These are phyloP conservation scores for Tubosaeta sp. DNA, from an alignment of 768 basidiomycete genomes.

Conservation along the genomic window DNA sequence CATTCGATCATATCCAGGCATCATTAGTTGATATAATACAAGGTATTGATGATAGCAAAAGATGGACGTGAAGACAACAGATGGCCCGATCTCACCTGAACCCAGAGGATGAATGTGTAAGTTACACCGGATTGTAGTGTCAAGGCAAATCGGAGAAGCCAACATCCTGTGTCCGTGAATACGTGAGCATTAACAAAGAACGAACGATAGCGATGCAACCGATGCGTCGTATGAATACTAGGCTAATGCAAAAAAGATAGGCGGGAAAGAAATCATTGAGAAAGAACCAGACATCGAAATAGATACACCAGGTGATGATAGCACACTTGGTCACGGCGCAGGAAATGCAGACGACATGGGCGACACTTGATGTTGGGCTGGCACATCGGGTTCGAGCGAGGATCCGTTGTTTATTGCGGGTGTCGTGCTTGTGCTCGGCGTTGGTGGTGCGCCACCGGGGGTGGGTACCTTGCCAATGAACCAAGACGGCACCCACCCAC, in stretches of 20 bases:
- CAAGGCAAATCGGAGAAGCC: conserved; percentile 7
- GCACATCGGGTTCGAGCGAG: conserved; percentile 37
- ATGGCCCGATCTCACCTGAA: conserved; percentile 10
- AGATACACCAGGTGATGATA: conserved; percentile 19
- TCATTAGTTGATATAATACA: conserved; percentile 25
- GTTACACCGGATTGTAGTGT: conserved; percentile 11
- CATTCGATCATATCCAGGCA: background rate
- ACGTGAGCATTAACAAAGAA: conserved; percentile 27
- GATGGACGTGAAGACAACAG: conserved; percentile 13
- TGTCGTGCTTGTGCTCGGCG: conserved; percentile 45
- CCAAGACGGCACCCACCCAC: conserved; percentile 99
- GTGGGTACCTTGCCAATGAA: conserved; percentile 84
- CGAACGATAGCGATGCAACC: conserved; percentile 24
- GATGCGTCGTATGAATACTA: conserved; percentile 19
- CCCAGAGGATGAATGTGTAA: conserved; percentile 16
- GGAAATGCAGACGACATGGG: conserved; percentile 84
- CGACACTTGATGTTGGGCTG: conserved; percentile 51
- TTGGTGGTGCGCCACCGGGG: conserved; percentile 40
- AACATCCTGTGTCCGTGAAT: conserved; percentile 14
- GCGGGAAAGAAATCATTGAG: conserved; percentile 10
- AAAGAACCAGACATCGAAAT: conserved; percentile 15
- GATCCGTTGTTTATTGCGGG: conserved; percentile 28
- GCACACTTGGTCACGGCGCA: conserved; percentile 28
- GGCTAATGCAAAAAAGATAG: conserved; percentile 18
- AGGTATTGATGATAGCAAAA: conserved; percentile 16